Evolutionary conservation across 139 green algal species (phyloP).

Genomic region (Chlamydomonas applanata): DNA sequence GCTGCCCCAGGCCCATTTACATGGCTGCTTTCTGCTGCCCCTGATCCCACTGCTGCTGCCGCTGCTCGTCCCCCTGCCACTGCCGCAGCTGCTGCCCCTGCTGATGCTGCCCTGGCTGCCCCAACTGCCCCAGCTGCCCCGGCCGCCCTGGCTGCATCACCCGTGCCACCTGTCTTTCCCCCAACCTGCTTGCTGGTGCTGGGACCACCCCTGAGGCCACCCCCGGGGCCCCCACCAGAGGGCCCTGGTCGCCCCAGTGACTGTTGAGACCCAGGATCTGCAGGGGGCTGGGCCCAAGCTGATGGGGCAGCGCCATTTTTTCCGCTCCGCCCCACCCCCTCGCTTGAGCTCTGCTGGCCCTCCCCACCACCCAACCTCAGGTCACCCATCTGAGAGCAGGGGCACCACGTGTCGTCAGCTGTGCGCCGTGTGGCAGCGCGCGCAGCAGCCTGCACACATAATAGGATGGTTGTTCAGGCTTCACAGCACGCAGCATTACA

Average conservation of each 20-base stretch:
- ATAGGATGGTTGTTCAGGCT: background rate
- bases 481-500: background rate
- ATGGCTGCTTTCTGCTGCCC: too few species aligned
- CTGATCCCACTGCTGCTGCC: too few species aligned
- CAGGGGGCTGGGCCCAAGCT: background rate
- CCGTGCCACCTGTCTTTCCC: background rate
- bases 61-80: too few species aligned
- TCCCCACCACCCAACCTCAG: background rate
- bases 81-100: too few species aligned
- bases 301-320: too few species aligned
- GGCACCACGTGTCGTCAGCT: constrained; percentile 9
- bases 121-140: background rate
- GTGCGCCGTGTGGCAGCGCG: constrained; percentile 3
- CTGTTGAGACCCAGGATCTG: background rate
- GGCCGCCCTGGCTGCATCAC: background rate
- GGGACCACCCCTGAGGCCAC: background rate
- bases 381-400: background rate
- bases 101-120: background rate
- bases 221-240: background rate
- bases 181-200: background rate
- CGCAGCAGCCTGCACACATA: constrained; percentile 8
- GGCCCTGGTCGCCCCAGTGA: background rate
- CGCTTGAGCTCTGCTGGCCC: background rate
- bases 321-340: background rate
- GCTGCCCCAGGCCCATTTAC: too few species aligned